Percentiles rank a stretch among this genome's conserved stretches.
Evolutionary conservation across 2,329 filamentous ascomycete genomes (phyloP).

Genomic region (Zarea fungicola): DNA sequence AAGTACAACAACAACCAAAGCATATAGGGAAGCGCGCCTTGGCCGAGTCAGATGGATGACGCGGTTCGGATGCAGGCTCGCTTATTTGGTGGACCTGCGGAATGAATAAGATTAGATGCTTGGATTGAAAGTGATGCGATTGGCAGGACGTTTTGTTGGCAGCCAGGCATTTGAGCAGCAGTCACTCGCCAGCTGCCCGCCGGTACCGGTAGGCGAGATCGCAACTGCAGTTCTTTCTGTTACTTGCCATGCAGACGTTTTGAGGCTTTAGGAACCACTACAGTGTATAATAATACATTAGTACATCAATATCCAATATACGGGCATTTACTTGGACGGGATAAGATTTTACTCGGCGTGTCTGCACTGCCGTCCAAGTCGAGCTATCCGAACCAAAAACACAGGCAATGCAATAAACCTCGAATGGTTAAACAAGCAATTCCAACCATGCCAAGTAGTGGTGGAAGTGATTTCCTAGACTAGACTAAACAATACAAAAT

Average conservation of each 20-base stretch:
- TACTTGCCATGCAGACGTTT: constrained; percentile 2
- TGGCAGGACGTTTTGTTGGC: constrained; percentile 6
- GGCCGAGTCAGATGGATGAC: constrained; percentile 1
- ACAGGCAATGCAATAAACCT: too few species aligned
- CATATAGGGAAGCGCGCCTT: constrained; percentile 12
- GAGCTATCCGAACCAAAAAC: too few species aligned
- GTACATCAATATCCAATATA: too few species aligned
- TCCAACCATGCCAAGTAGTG: too few species aligned
- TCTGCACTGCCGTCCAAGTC: too few species aligned
- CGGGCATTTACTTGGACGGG: too few species aligned
- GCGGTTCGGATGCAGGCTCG: constrained; percentile 5
- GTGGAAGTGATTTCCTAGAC: too few species aligned
- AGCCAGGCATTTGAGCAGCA: constrained; percentile 1
- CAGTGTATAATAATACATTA: too few species aligned
- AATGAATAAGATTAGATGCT: neutral
- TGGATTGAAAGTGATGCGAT: constrained; percentile 9
- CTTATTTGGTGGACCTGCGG: constrained; percentile 5
- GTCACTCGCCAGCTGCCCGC: constrained; percentile 9
- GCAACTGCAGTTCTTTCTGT: neutral
- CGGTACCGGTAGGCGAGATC: neutral
- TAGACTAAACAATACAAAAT: too few species aligned
- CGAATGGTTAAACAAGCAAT: too few species aligned
- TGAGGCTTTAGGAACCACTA: too few species aligned
- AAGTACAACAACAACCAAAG: neutral
- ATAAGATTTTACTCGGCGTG: too few species aligned